These are phyloP conservation scores for Anthostomella pinea DNA, from an alignment of 2,329 filamentous ascomycete species.

Conservation along the genomic window DNA sequence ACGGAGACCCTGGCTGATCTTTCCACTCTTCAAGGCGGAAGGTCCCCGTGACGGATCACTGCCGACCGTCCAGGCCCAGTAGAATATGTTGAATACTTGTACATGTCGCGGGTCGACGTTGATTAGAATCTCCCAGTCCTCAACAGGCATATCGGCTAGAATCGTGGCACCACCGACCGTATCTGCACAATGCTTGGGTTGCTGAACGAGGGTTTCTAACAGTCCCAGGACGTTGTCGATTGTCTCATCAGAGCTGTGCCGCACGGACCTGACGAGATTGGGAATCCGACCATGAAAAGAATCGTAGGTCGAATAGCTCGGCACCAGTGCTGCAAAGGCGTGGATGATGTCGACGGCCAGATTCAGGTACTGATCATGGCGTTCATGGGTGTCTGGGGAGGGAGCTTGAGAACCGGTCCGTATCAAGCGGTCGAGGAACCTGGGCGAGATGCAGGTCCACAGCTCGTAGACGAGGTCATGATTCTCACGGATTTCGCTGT, in stretches of 20 bases:
- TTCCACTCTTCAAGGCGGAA: no score
- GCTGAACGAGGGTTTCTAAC: slow-evolving; percentile 53
- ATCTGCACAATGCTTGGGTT: slow-evolving; percentile 47
- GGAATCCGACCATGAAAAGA: slow-evolving; percentile 51
- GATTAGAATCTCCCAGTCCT: slow-evolving; percentile 53
- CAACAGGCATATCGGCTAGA: slow-evolving; percentile 41
- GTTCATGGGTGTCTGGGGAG: no score
- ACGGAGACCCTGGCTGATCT: slow-evolving; percentile 47
- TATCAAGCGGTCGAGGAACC: slow-evolving; percentile 63
- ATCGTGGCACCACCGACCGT: slow-evolving; percentile 16
- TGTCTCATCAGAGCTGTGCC: slow-evolving; percentile 54
- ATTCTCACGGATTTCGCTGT: no score
- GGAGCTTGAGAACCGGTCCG: slow-evolving; percentile 45
- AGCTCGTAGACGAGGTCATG: no score
- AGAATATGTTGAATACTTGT: slow-evolving; percentile 53
- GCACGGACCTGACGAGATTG: slow-evolving; percentile 49
- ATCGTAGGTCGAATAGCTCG: slow-evolving; percentile 43
- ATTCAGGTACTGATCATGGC: slow-evolving; percentile 49
- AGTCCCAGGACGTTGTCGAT: slow-evolving; percentile 54
- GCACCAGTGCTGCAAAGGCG: slow-evolving; percentile 57
- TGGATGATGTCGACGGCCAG: slow-evolving; percentile 62
- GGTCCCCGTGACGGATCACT: no score
- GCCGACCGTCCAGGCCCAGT: slow-evolving; percentile 55
- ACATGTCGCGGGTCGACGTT: slow-evolving; percentile 55
- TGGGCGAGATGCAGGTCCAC: slow-evolving; percentile 60